Evolutionary conservation across 768 basidiomycete species (phyloP), one percentile per base, ranked within the genome.

Genomic region (Tephrocybe sp.): DNA sequence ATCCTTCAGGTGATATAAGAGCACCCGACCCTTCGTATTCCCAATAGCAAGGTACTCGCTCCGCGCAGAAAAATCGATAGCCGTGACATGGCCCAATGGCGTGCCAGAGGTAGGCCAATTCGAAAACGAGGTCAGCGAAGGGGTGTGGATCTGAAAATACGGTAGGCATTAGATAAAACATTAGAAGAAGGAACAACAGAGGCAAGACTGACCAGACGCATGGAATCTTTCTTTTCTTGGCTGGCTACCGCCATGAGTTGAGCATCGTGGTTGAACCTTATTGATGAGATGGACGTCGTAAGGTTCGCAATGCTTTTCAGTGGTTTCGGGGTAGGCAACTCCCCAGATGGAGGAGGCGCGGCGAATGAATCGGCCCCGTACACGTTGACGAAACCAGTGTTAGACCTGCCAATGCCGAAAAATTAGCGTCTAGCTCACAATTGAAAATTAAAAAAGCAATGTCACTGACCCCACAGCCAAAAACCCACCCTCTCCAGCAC

Each of bases 81-180:
- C 77, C 0, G 87, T 91, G 54, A 98, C 88, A 58, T 89, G 84
- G 1, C 92, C 92, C 3, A 98, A 73, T 3, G 96, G 95, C 10
- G 95, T 97, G 52, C 84, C 85, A 17, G 86, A 85, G n/a, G 95
- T 98, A 6, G 97, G 97, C 96, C 96, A 99, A 66, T 98, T 98
- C 3, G 86, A 78, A 70, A 89, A 98, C 1, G 85, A 83, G 2
- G 93, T 95, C 32, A 92, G 72, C 2, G 87, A 85, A 0, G 93
- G 90, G 0, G 94, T 75, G 66, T 99, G 97, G 54, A 96, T 80
- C 95, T 98, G 60, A 3, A n/a, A 47, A n/a, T 51, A 17, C 34
- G 44, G 5, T 20, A 33, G 43, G 1, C 6, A 39, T 16, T 40
- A 51, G 33, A 34, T 22, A 17, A 26, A 34, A 36, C 9, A 31